Evolutionary conservation across 805 yeast species (phyloP), one percentile per base, ranked within the genome.

Genomic region (Sugiyamaella marilandica): DNA sequence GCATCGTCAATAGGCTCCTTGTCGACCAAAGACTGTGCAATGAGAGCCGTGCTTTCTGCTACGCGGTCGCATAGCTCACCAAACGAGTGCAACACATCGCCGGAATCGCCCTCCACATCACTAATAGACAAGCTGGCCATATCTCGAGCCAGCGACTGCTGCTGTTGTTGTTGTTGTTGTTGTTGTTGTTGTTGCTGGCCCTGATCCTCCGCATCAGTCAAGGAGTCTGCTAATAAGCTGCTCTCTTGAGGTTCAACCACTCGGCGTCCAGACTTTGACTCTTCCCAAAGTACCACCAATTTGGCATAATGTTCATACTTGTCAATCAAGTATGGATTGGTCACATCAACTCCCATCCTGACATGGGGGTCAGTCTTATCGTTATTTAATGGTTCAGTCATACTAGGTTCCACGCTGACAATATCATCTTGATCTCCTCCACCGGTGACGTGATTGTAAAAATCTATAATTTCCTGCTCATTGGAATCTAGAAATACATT

Each of bases 401-500:
- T 16, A 11, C 16, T n/a, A 11, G 45, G 31, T n/a, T 45, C 50
- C n/a, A 55, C 53, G 35, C 50, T 44, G 41, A 24, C 19, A 14
- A n/a, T 9, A 34, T 36, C 31, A 7, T 19, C 26, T 5, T 10
- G 19, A 7, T 39, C 44, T n/a, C 33, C 57, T 36, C 32, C 57
- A 41, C 44, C 56, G 52, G 52, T 49, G 43, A 29, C 48, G 41
- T 0, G 45, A 62, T 82, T 87, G 59, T 85, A 79, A 69, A 87
- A 92, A 14, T 80, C 81, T n/a, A 74, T 61, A 7, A 90, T 69
- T 59, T 87, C 87, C 0, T 59, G 68, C 49, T 75, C 75, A 61
- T 85, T 83, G 13, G 70, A 73, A 1, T 74, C 72, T 18, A 92
- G 74, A 60, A 92, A 90, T 1, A 62, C 62, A 66, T 94, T 92